phyloP scores from a whole-genome alignment of 2,329 filamentous ascomycete genomes.

The Diaporthe eres region DNA sequence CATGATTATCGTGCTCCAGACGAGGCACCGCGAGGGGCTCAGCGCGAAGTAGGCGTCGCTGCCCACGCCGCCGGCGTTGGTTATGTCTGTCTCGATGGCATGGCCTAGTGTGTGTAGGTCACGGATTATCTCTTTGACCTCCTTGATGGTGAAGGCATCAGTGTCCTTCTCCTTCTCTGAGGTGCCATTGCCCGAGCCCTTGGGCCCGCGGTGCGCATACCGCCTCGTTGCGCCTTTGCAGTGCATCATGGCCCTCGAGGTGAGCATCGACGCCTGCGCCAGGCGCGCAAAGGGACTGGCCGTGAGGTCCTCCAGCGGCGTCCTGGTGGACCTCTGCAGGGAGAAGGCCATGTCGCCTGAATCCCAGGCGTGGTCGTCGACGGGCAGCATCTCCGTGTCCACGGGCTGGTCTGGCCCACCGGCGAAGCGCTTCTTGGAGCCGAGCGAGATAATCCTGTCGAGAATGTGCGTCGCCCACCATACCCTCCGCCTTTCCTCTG shows the following conservation, averaged over 20 bases:
- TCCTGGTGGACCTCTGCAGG: slow-evolving; percentile 51
- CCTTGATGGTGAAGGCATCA: slow-evolving; percentile 42
- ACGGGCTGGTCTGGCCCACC: slow-evolving; percentile 42
- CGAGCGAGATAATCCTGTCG: slow-evolving; percentile 54
- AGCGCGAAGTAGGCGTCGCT: slow-evolving; percentile 37
- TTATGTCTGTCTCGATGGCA: slow-evolving; percentile 40
- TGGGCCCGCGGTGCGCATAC: not conserved
- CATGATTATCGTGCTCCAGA: slow-evolving; percentile 45
- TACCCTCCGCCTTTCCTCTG: slow-evolving; percentile 60
- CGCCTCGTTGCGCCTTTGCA: slow-evolving; percentile 44
- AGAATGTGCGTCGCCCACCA: slow-evolving; percentile 65
- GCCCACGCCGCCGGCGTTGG: slow-evolving; percentile 18
- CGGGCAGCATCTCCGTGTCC: slow-evolving; percentile 50
- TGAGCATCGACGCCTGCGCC: slow-evolving; percentile 54
- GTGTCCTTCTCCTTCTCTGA: slow-evolving; percentile 1
- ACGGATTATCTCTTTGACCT: slow-evolving; percentile 44
- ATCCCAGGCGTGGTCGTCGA: slow-evolving; percentile 59
- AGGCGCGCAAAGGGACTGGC: slow-evolving; percentile 65
- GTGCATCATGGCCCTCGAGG: slow-evolving; percentile 53
- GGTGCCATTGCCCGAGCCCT: not conserved
- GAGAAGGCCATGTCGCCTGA: slow-evolving; percentile 51
- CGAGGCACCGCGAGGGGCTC: slow-evolving; percentile 43
- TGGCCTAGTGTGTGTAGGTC: slow-evolving; percentile 39
- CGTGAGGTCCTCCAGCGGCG: slow-evolving; percentile 60
- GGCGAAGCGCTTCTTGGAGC: slow-evolving; percentile 47